These are phyloP conservation scores for Dactylellina sp. DNA, from an alignment of 2,329 filamentous ascomycete species.

Conservation along the genomic window DNA sequence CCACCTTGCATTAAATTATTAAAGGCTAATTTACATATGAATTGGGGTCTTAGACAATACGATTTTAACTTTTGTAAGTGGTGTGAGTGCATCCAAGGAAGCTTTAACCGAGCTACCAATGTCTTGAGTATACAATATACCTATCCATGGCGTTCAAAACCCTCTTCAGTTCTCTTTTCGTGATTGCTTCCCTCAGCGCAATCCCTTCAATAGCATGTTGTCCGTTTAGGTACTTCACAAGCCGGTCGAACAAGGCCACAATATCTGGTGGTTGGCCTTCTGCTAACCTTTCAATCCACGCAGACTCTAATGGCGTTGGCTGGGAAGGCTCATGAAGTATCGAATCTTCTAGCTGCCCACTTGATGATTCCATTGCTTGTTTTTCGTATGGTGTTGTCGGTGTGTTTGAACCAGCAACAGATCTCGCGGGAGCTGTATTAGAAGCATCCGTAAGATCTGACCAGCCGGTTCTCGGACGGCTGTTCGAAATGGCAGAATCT, in stretches of 20 bases:
- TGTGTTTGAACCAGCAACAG: slow-evolving; percentile 30
- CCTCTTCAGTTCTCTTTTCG: slow-evolving; percentile 82
- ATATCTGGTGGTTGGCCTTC: slow-evolving; percentile 58
- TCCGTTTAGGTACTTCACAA: slow-evolving; percentile 90
- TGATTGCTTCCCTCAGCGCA: slow-evolving; percentile 84
- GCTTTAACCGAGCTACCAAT: slow-evolving; percentile 77
- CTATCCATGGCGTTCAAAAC: slow-evolving; percentile 75
- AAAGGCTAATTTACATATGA: too few species aligned
- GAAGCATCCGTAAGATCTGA: slow-evolving; percentile 57
- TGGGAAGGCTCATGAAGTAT: slow-evolving; percentile 82
- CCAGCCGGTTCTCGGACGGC: slow-evolving; percentile 57
- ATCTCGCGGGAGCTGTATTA: slow-evolving; percentile 47
- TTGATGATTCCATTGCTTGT: slow-evolving; percentile 31
- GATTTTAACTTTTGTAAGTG: too few species aligned
- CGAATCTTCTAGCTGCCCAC: slow-evolving; percentile 69
- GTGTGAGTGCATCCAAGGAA: too few species aligned
- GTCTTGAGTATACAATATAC: slow-evolving; percentile 73
- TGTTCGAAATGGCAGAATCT: slow-evolving; percentile 57
- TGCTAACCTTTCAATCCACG: slow-evolving; percentile 70
- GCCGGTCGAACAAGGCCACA: slow-evolving; percentile 63
- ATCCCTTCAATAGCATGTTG: slow-evolving; percentile 86
- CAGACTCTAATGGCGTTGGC: slow-evolving; percentile 80
- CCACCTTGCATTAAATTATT: too few species aligned
- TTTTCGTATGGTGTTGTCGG: slow-evolving; percentile 65
- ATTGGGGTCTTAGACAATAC: not conserved